These are phyloP conservation scores for Salvia splendens DNA, from an alignment of 257 asterid species.

Conservation along the genomic window DNA sequence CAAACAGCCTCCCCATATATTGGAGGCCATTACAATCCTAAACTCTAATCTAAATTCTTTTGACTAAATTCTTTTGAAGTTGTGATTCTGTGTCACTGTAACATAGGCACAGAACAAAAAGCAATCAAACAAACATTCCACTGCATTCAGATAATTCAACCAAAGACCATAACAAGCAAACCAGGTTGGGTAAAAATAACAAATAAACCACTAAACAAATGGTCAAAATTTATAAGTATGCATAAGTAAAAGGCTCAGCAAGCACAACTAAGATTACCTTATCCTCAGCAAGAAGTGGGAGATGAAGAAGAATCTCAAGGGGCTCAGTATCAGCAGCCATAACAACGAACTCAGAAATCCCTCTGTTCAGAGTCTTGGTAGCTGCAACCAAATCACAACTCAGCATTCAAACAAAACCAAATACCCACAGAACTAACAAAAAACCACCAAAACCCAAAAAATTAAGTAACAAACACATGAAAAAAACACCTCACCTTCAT, in stretches of 20 bases:
- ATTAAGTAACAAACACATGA: not conserved
- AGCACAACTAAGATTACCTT: slow-evolving; percentile 49
- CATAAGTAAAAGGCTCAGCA: not conserved
- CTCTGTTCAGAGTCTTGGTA: slow-evolving; percentile 88
- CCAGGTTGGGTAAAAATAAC: not conserved
- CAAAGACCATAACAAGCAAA: not conserved
- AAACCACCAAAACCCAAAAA: not conserved
- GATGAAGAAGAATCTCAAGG: slow-evolving; percentile 90
- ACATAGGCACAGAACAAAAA: too few species aligned
- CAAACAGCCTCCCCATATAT: not conserved
- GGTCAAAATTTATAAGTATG: not conserved
- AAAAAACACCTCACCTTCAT: slow-evolving; percentile 58
- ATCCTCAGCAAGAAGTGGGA: slow-evolving; percentile 93
- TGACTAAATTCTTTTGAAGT: not conserved
- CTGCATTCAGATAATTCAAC: not conserved
- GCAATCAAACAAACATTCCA: too few species aligned
- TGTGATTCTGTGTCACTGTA: not conserved
- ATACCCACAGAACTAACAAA: not conserved
- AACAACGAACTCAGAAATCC: slow-evolving; percentile 87
- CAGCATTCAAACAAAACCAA: not conserved
- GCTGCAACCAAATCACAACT: slow-evolving; percentile 50
- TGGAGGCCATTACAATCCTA: not conserved
- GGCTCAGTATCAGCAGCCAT: slow-evolving; percentile 98
- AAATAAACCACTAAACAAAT: not conserved
- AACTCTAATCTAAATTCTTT: not conserved